Evolutionary conservation across 805 yeast species (phyloP).

Genomic region (Sugiyamaella qingdaonensis): DNA sequence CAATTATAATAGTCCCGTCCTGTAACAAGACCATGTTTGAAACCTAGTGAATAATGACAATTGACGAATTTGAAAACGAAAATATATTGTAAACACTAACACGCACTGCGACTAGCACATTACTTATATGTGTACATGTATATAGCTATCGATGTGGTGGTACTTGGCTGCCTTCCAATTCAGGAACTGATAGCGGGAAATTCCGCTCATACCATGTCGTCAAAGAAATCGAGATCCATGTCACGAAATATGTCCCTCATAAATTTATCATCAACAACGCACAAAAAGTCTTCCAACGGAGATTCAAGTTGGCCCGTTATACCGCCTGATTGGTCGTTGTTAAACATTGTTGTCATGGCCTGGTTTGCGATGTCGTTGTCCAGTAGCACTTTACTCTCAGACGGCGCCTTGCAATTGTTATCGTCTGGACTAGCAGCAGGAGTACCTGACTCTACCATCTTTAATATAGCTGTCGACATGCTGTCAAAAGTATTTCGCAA

Average conservation of each 20-base stretch:
- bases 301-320: not conserved
- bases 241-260: not conserved
- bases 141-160: no score
- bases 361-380: not conserved
- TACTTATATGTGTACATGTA: no score
- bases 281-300: not conserved
- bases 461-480: not conserved
- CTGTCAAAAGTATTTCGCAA: not conserved
- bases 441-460: not conserved
- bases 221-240: not conserved
- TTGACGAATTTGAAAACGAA: no score
- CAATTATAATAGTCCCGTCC: not conserved
- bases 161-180: no score
- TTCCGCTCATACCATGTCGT: not conserved
- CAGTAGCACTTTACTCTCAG: not conserved
- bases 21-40: not conserved
- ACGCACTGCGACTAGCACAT: no score
- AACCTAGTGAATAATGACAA: no score
- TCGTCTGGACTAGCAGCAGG: not conserved
- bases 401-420: not conserved
- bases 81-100: no score
- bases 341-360: not conserved
- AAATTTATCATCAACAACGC: not conserved
- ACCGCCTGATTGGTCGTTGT: not conserved
- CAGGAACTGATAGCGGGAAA: not conserved